These are phyloP conservation scores for Acer yangbiense DNA, from an alignment of 345 rosid species.

Conservation along the genomic window DNA sequence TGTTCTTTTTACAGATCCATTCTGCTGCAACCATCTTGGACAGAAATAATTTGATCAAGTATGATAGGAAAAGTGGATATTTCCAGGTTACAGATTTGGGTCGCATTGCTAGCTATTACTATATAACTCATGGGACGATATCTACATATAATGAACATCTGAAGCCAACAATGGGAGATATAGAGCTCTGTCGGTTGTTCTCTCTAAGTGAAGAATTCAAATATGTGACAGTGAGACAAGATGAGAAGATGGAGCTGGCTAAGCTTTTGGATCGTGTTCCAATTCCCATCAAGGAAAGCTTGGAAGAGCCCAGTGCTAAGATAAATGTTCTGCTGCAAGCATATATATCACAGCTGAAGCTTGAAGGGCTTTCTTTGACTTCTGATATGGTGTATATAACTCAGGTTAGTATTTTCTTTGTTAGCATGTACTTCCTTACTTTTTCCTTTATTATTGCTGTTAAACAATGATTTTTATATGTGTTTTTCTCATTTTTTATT, in stretches of 20 bases:
- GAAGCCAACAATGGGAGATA: constrained; percentile 98
- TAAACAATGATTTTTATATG: constrained; percentile 4
- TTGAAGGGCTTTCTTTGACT: constrained; percentile 92
- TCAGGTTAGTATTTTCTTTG: constrained; percentile 53
- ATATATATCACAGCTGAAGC: constrained; percentile 92
- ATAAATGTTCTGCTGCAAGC: constrained; percentile 94
- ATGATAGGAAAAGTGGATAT: constrained; percentile 90
- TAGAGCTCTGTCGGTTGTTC: constrained; percentile 84
- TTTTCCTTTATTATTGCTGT: constrained; percentile 5
- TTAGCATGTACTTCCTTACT: background rate
- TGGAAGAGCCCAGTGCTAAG: constrained; percentile 97
- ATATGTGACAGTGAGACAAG: constrained; percentile 92
- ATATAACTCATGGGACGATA: constrained; percentile 90
- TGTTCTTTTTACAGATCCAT: constrained; percentile 61
- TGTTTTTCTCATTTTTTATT: constrained; percentile 5
- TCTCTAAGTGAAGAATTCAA: constrained; percentile 94
- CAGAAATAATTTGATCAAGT: constrained; percentile 85
- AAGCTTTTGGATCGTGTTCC: constrained; percentile 94
- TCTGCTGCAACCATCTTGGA: constrained; percentile 91
- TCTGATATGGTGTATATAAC: constrained; percentile 95
- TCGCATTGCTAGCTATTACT: constrained; percentile 96
- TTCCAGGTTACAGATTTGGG: constrained; percentile 99
- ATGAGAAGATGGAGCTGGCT: constrained; percentile 98
- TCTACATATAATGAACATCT: constrained; percentile 88
- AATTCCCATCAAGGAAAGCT: constrained; percentile 90